Evolutionary conservation across 2,329 filamentous ascomycete genomes (phyloP).

Genomic region (Falciphora oryzae): DNA sequence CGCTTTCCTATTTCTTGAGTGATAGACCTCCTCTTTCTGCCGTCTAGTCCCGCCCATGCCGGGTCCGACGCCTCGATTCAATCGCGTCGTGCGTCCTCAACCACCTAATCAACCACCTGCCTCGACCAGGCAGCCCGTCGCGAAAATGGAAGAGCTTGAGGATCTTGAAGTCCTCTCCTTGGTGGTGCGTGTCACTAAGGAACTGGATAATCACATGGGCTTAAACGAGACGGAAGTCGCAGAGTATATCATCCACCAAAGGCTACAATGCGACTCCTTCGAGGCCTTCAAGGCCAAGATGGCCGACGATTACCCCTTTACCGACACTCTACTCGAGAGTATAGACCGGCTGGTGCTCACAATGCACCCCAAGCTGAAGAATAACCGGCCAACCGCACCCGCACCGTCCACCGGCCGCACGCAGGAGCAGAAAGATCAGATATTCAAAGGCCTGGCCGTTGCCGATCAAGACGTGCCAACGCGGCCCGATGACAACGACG

Average conservation of each 20-base stretch:
- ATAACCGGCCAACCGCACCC: conserved; percentile 37
- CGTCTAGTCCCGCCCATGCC: not conserved
- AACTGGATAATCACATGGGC: conserved; percentile 89
- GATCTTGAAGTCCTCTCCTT: conserved; percentile 90
- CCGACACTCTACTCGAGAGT: conserved; percentile 86
- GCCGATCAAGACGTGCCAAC: conserved; percentile 61
- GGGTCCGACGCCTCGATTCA: not conserved
- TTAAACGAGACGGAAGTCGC: conserved; percentile 91
- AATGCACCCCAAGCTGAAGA: conserved; percentile 86
- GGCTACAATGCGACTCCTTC: conserved; percentile 65
- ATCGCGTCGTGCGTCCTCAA: not conserved
- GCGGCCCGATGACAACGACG: conserved; percentile 20
- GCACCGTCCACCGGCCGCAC: conserved; percentile 35
- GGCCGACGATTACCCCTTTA: conserved; percentile 67
- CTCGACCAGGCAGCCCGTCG: not conserved
- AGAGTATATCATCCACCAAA: conserved; percentile 92
- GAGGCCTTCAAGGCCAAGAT: conserved; percentile 71
- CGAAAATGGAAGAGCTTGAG: conserved; percentile 77
- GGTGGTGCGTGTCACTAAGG: conserved; percentile 88
- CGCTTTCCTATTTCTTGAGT: not conserved
- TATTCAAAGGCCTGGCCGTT: conserved; percentile 87
- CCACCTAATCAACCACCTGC: too few species aligned
- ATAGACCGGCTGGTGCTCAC: conserved; percentile 83
- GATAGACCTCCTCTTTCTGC: not conserved
- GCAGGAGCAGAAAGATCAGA: conserved; percentile 67